Evolutionary conservation across 169 alveolate species (phyloP).

Genomic region (Perkinsus olseni): DNA sequence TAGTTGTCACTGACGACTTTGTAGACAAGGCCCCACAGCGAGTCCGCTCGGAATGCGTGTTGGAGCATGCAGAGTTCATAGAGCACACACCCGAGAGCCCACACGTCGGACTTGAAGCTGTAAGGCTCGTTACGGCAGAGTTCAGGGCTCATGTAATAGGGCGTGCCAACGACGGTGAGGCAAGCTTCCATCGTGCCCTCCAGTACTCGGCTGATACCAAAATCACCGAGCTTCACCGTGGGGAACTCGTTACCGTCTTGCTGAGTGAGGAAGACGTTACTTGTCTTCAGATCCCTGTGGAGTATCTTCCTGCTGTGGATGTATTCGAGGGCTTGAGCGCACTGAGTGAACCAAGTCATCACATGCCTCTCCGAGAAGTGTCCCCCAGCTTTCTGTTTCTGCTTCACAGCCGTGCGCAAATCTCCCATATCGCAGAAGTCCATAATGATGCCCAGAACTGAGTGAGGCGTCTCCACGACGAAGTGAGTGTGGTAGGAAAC

Average conservation of each 20-base stretch:
- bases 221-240: constrained; percentile 77
- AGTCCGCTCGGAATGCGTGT: constrained; percentile 76
- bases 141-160: constrained; percentile 86
- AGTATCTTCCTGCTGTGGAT: constrained; percentile 78
- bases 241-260: constrained; percentile 34
- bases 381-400: constrained; percentile 48
- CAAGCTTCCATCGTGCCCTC: constrained; percentile 72
- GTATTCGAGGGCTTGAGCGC: constrained; percentile 70
- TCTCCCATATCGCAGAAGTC: constrained; percentile 85
- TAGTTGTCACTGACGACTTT: constrained; percentile 60
- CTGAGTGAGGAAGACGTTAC: constrained; percentile 65
- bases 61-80: constrained; percentile 76
- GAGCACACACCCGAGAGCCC: constrained; percentile 87
- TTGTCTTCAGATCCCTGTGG: constrained; percentile 84
- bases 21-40: constrained; percentile 56
- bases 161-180: constrained; percentile 81
- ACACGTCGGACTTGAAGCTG: constrained; percentile 78
- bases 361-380: background rate
- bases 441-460: constrained; percentile 75
- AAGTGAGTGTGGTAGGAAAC: constrained; percentile 78
- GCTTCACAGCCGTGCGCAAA: constrained; percentile 64
- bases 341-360: constrained; percentile 62
- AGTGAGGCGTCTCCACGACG: constrained; percentile 55
- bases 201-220: constrained; percentile 83
- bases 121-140: constrained; percentile 56